Base-by-base conservation (phyloP, 495 filamentous ascomycete species). In the Xylaria castorea region DNA sequence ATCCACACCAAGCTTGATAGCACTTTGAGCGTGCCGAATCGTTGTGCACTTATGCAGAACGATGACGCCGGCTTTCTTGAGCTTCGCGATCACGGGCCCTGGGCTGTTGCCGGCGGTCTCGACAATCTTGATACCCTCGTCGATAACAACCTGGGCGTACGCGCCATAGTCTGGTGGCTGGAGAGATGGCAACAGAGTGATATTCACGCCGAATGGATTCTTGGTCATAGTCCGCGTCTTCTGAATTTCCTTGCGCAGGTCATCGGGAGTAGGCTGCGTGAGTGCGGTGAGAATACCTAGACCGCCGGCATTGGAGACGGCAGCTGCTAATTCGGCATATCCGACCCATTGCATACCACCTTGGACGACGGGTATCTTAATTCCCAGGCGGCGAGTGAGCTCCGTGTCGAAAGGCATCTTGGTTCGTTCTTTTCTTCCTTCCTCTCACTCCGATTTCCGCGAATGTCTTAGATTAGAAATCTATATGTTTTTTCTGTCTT, bases 31-130 rank as follows among this genome's bases (percentile, higher is more conserved):
- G 77, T 99, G 96, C 27, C 95, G 85, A 81, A 99, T 95, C 1
- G 95, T 97, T 27, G 96, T 99, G 85, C 96, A 99, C 84, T 99
- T 99, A 86, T 99, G 96, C 60, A 99, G 87, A 75, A 99, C 90
- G 68, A 88, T 94, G 75, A 85, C 89, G 40, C 88, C 89, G 36
- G 90, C 93, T 63, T 88, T 86, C 85, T 99, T 99, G 68, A 99
- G 87, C 84, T 94, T 89, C 80, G 88, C 82, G 83, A 99, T 98
- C 46, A 99, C 91, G 20, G 94, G 93, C 18, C 94, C 96, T 0
- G 96, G 96, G 79, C 89, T 92, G 85, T 99, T 98, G 58, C 96
- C 96, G 14, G 96, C 96, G 8, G 96, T 99, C 86, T 99, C 96
- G 76, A 99, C 96, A 76, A 99, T 93, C 77, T 89, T 91, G 84